Evolutionary conservation across 495 filamentous ascomycete species (phyloP).

Genomic region (Penicillium chermesinum): DNA sequence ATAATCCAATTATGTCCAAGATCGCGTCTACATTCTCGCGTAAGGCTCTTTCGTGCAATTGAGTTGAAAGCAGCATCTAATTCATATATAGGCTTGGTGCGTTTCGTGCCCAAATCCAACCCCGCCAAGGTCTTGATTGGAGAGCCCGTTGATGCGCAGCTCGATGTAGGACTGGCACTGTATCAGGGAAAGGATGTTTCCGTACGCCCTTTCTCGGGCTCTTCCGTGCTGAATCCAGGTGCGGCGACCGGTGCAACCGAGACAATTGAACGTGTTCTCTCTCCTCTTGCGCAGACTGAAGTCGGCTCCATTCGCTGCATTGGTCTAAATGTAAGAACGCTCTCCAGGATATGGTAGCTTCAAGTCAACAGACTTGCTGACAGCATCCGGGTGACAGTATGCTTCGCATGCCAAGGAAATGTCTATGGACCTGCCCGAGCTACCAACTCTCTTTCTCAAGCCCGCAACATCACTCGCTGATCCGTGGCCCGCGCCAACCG

Average conservation of each 20-base stretch:
- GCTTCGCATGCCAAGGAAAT: constrained; percentile 71
- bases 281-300: constrained; percentile 45
- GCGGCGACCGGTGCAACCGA: constrained; percentile 44
- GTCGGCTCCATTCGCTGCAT: constrained; percentile 59
- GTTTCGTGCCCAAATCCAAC: constrained; percentile 52
- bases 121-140: constrained; percentile 49
- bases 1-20: constrained; percentile 29
- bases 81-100: constrained; percentile 47
- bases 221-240: constrained; percentile 50
- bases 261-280: constrained; percentile 49
- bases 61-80: not conserved
- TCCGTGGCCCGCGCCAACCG: constrained; percentile 62
- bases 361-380: not conserved
- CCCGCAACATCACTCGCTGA: constrained; percentile 64
- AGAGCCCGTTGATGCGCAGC: constrained; percentile 46
- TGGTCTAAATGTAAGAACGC: constrained; percentile 58
- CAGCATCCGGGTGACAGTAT: constrained; percentile 43
- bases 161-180: constrained; percentile 53
- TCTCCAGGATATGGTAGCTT: not conserved
- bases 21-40: constrained; percentile 44
- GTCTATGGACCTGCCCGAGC: constrained; percentile 63
- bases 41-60: constrained; percentile 11
- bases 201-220: constrained; percentile 50
- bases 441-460: constrained; percentile 79
- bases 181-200: constrained; percentile 50